Base-by-base conservation (phyloP, 805 yeast species). In the Blastobotrys muscicola region DNA sequence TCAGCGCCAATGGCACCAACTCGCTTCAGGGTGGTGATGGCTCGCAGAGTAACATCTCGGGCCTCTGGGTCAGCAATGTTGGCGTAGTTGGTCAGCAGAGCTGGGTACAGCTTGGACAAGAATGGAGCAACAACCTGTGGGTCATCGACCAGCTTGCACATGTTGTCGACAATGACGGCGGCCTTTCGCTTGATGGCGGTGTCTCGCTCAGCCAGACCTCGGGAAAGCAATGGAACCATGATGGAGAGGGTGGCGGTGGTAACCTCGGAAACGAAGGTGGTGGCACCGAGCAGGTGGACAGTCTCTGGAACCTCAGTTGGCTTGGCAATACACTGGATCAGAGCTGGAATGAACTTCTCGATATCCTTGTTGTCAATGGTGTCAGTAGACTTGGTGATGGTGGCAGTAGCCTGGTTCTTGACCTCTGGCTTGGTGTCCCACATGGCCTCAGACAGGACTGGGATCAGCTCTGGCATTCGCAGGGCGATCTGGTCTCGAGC, bases 41-140 rank as follows among this genome's bases (percentile, higher is more conserved):
- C 99, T 77, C 97, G 89, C 65, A 76, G 76, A 61, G 98, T 92
- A 67, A 92, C 97, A 58, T 85, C 90, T 76, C 99, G 90, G 59
- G 98, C 98, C 77, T 92, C 99, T 69, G 99, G 99, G 74, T 92
- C 98, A 71, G 98, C 98, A 74, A 92, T 89, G 76, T 85, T 86
- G 65, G 84, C 73, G 75, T 82, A 80, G 85, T 92, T 92, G 68
- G 80, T 70, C 81, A 85, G 85, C 72, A 92, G 78, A 65, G 96
- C 85, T 68, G 99, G 99, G 77, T 86, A 83, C 65, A 92, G 80
- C 68, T 82, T 84, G 72, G 76, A 75, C 82, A 92, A 75, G 85
- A 92, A 92, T 58, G 99, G 98, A 77, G 97, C 99, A 73, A 92
- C 95, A 67, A 92, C 94, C 76, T 92, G 97, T 61, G 98, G 98